Evolutionary conservation across 2,329 filamentous ascomycete species (phyloP), one percentile per base, ranked within the genome.

Genomic region (Stagonosporopsis vannaccii): DNA sequence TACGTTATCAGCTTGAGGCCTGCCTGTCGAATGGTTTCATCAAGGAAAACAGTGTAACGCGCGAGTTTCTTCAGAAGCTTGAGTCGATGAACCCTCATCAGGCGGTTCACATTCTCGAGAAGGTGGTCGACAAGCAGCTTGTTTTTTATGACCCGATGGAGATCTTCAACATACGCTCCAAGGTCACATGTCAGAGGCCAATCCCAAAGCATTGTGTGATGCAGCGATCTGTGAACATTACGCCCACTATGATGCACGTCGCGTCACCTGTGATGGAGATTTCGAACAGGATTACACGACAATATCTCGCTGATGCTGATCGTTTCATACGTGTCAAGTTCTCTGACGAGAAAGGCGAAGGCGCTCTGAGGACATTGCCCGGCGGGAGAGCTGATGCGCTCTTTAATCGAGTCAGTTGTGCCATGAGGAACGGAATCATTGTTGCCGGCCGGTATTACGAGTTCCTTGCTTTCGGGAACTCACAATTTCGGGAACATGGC

Each of bases 391-490:
- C 75, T 39, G 75, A 79, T 17, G 85, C 90, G 51, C 73, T 97
- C 0, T 97, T 90, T 73, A 86, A 86, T 23, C 85, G 92, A 12
- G 83, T 97, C 19, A 86, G 86, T 60, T 84, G 89, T 43, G 85
- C 89, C 0, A 79, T 98, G 69, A 82, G 79, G 40, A 85, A 95
- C 51, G 95, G 95, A 0, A 94, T 99, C 62, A 81, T 81, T 0
- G 87, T 99, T 45, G 95, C 91, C 4, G 90, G 89, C 60, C 87
- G 91, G 7, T 85, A 86, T 56, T 99, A 92, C 74, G 85, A 94
- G 64, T 98, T 98, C 62, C 84, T 99, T 23, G 95, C 94, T 0
- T 97, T 93, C 77, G 94, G 95, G 0, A 98, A 95, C 74, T 97
- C 95, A 0, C 95, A 99, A 67, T 90, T 99, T 57, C 86, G 94